Evolutionary conservation across 2,329 filamentous ascomycete species (phyloP).

Genomic region (Pyrenophora teres): DNA sequence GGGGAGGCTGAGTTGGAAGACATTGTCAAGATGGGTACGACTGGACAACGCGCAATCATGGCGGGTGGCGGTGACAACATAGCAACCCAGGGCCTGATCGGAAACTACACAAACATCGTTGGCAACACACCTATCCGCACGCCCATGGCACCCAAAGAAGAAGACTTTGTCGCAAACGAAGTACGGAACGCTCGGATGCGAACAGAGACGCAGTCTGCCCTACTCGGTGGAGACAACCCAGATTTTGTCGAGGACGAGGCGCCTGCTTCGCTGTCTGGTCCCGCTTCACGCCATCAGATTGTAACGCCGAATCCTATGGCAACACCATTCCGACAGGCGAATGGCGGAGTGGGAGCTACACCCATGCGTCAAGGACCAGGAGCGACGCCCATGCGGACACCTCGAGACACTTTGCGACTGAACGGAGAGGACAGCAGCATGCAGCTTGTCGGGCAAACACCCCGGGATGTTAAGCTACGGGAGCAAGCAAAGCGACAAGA

Average conservation of each 20-base stretch:
- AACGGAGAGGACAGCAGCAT: conserved; percentile 70
- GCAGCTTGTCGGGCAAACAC: conserved; percentile 73
- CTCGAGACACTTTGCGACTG: conserved; percentile 82
- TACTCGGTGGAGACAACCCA: conserved; percentile 92
- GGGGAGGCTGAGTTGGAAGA: conserved; percentile 92
- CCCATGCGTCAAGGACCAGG: conserved; percentile 65
- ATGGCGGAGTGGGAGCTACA: conserved; percentile 68
- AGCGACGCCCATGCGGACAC: conserved; percentile 84
- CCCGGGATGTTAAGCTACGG: conserved; percentile 72
- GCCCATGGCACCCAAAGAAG: conserved; percentile 85
- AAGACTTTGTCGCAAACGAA: conserved; percentile 96
- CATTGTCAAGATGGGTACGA: conserved; percentile 98
- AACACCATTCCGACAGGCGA: conserved; percentile 74
- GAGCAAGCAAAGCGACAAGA: conserved; percentile 71
- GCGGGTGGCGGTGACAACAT: conserved; percentile 81
- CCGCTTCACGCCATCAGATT: conserved; percentile 77
- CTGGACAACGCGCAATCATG: conserved; percentile 83
- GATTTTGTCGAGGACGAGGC: conserved; percentile 79
- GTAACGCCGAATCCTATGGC: conserved; percentile 96
- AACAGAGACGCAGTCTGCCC: conserved; percentile 89
- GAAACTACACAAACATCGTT: conserved; percentile 82
- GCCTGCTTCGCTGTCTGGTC: conserved; percentile 86
- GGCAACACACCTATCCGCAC: conserved; percentile 87
- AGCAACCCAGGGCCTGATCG: conserved; percentile 81
- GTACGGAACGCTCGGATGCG: conserved; percentile 90